Conservation (phyloP, 768 basidiomycete species). For the Pholiota molesta region DNA sequence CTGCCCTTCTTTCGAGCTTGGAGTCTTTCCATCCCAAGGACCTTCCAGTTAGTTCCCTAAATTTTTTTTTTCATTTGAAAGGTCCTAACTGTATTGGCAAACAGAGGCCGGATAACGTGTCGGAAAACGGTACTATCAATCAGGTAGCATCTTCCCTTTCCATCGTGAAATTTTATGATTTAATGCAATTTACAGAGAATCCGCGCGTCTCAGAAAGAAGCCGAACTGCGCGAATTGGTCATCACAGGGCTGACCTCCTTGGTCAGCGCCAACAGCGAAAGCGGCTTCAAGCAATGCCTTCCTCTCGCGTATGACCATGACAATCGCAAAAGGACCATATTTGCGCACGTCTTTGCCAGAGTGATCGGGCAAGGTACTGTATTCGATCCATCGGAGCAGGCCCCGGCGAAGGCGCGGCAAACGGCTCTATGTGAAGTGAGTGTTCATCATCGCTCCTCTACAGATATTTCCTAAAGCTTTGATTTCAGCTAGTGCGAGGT, state of each 20-base stretch:
- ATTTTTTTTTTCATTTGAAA: background rate
- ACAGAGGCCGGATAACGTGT: conserved; percentile 51
- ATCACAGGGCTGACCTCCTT: conserved; percentile 82
- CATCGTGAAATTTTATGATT: background rate
- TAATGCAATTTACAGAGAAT: conserved; percentile 34
- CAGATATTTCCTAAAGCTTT: background rate
- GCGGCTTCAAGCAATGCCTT: conserved; percentile 88
- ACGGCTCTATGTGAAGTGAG: conserved; percentile 63
- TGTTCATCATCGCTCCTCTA: background rate
- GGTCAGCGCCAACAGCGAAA: conserved; percentile 83
- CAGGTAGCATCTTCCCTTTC: conserved; percentile 35
- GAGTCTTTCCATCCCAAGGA: conserved; percentile 52
- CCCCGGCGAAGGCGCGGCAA: conserved; percentile 47
- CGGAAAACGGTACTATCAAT: conserved; percentile 50
- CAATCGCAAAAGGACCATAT: conserved; percentile 71
- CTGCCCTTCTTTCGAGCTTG: conserved; percentile 62
- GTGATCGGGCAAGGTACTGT: conserved; percentile 81
- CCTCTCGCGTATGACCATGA: conserved; percentile 77
- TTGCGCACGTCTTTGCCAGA: conserved; percentile 81
- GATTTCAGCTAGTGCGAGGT: conserved; percentile 66
- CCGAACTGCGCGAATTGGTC: conserved; percentile 73
- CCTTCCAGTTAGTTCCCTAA: conserved; percentile 34
- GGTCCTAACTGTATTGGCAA: conserved; percentile 6
- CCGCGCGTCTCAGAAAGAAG: conserved; percentile 50
- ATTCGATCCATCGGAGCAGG: conserved; percentile 64